Conservation (phyloP, 2,329 filamentous ascomycete genomes). For the Ustilaginoidea virens region DNA sequence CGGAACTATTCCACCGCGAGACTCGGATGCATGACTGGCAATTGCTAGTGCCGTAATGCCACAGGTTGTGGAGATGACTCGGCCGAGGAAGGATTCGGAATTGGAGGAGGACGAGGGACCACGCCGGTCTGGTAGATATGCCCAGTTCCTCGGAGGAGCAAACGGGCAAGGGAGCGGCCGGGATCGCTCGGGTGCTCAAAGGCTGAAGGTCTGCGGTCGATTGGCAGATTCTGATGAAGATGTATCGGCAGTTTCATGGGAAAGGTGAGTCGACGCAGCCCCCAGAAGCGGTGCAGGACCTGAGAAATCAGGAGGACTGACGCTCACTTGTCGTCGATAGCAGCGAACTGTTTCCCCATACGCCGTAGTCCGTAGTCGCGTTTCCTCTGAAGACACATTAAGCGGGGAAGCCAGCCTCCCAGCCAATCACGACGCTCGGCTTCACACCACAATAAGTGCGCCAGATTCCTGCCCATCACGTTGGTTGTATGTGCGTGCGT, state of each 20-base stretch:
- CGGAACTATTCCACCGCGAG: slow-evolving; percentile 30
- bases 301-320: slow-evolving; percentile 1
- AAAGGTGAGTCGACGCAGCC: background rate
- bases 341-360: slow-evolving; percentile 5
- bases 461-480: slow-evolving; percentile 7
- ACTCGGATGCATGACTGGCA: slow-evolving; percentile 30
- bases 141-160: slow-evolving; percentile 5
- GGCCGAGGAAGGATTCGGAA: slow-evolving; percentile 1
- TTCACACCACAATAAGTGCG: too few relatives aligned
- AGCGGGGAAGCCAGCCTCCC: slow-evolving; percentile 15
- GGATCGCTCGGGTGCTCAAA: slow-evolving; percentile 3
- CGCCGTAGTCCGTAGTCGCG: slow-evolving; percentile 10
- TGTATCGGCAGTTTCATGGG: background rate
- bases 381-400: slow-evolving; percentile 22
- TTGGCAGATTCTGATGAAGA: slow-evolving; percentile 1
- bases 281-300: background rate
- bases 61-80: slow-evolving; percentile 7
- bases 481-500: too few relatives aligned
- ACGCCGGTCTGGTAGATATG: slow-evolving; percentile 2
- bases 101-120: slow-evolving; percentile 1
- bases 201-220: slow-evolving; percentile 1
- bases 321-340: slow-evolving; percentile 5
- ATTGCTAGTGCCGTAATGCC: slow-evolving; percentile 14
- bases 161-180: slow-evolving; percentile 6
- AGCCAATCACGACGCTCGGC: slow-evolving; percentile 18